Conservation (phyloP, 2,329 filamentous ascomycete species). For the Sclerotinia subarctica region DNA sequence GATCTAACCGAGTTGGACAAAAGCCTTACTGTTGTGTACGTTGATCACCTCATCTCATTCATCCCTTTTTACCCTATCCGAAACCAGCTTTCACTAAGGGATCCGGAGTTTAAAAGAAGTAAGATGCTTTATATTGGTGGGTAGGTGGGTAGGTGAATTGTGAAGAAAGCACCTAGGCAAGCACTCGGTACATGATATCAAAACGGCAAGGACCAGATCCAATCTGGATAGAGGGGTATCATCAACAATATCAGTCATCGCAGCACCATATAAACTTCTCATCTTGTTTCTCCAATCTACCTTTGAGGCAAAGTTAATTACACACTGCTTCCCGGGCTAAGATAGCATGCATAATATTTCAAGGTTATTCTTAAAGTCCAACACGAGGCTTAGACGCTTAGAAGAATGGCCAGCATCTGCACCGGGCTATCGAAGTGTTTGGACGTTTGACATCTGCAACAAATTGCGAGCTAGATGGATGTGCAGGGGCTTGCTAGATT, state of each 20-base stretch:
- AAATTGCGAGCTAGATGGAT: neutral
- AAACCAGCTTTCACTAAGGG: neutral
- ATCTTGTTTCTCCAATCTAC: neutral
- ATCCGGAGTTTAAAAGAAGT: neutral
- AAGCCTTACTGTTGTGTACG: neutral
- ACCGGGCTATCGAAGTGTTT: neutral
- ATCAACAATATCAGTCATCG: neutral
- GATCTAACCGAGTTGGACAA: constrained; percentile 7
- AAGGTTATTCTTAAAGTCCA: neutral
- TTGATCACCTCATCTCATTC: neutral
- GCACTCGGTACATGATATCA: neutral
- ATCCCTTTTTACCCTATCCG: constrained; percentile 4
- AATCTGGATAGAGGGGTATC: constrained; percentile 11
- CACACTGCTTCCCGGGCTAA: neutral
- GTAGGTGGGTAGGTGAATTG: neutral
- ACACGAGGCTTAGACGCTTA: neutral
- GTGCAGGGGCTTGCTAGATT: constrained; percentile 1
- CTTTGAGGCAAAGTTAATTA: neutral
- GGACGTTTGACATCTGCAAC: constrained; percentile 16
- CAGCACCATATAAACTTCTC: neutral
- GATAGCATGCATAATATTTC: neutral
- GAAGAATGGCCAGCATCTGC: neutral
- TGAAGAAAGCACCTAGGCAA: neutral
- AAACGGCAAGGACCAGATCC: neutral
- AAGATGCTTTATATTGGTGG: neutral